Base-by-base conservation (phyloP, 495 filamentous ascomycete genomes). In the Trichoderma reesei region DNA sequence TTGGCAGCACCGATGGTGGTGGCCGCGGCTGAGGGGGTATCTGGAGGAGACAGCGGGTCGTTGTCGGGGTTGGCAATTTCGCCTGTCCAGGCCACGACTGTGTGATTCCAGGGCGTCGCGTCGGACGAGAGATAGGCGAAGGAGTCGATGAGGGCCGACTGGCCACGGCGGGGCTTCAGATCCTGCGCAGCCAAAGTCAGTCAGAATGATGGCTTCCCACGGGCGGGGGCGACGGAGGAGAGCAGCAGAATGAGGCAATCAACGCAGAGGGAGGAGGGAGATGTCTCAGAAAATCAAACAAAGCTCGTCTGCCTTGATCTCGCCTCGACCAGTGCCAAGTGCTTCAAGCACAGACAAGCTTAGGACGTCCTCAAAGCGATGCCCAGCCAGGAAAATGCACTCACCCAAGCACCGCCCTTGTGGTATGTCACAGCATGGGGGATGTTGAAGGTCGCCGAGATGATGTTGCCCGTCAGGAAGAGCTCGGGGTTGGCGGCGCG, bases 51-150 rank as follows among this genome's bases (percentile, higher is more conserved):
- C 5, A 69, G 59, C 18, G 37, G 38, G 20, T 72, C 62, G 34
- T 84, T 78, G 14, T 75, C 48, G 10, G 79, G 72, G 3, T 79
- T 75, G 62, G 88, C 83, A 56, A 97, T 88, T 72, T 97, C 92
- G 39, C 92, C 92, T 2, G 92, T 93, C 92, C 92, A 97, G 20
- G 88, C 92, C 60, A 97, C 88, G 1, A 96, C 79, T 0, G 87
- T 91, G 75, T 95, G 91, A 68, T 89, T 88, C 90, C 90, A 97
- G 26, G 83, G 82, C 8, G 85, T 83, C 31, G 88, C 79, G 48
- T 88, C 75, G 6, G 90, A 91, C 8, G 89, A 89, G 33, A 97
- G 83, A 73, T 92, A 87, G 18, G 87, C 85, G 69, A 97, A 88
- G 38, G 90, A 88, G 72, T 96, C 91, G 73, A 92, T 93, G 33